Conservation (phyloP, 148 eudicot species). For the Chenopodium suecicum region DNA sequence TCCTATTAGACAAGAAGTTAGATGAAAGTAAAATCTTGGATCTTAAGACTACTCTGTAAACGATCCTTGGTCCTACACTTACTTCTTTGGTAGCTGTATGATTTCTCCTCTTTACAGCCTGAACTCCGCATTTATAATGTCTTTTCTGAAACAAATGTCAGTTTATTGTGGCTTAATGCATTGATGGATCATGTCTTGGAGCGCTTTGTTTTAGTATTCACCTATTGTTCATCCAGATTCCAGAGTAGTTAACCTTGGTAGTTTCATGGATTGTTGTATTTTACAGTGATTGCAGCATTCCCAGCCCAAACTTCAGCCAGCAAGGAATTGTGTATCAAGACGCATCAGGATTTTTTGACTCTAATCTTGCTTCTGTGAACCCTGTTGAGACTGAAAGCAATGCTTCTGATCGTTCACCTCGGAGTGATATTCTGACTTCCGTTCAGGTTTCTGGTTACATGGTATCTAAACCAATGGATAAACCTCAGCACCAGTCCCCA, state of each 20-base stretch:
- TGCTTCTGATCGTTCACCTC: slow-evolving; percentile 37
- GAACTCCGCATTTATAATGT: not conserved
- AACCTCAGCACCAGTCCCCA: slow-evolving; percentile 42
- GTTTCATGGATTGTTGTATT: not conserved
- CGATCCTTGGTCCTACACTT: not conserved
- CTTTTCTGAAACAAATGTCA: not conserved
- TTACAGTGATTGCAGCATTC: slow-evolving; percentile 58
- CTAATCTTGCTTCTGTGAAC: slow-evolving; percentile 28
- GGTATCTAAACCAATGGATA: slow-evolving; percentile 45
- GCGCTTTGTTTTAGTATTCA: not conserved
- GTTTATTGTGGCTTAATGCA: too few species aligned
- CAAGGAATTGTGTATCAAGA: slow-evolving; percentile 52
- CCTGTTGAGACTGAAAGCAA: slow-evolving; percentile 37
- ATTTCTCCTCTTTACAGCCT: too few species aligned
- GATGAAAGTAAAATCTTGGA: too few species aligned
- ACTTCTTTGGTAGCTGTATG: not conserved
- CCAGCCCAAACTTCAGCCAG: slow-evolving; percentile 46
- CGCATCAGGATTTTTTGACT: slow-evolving; percentile 36
- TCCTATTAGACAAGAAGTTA: too few species aligned
- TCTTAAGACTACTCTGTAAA: too few species aligned
- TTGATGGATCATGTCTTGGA: not conserved
- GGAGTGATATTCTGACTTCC: slow-evolving; percentile 33
- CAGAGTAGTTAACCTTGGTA: not conserved
- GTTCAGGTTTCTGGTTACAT: slow-evolving; percentile 49
- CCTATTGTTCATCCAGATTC: not conserved